phyloP scores from a whole-genome alignment of 768 basidiomycete genomes.

The Auriscalpium microsporum region DNA sequence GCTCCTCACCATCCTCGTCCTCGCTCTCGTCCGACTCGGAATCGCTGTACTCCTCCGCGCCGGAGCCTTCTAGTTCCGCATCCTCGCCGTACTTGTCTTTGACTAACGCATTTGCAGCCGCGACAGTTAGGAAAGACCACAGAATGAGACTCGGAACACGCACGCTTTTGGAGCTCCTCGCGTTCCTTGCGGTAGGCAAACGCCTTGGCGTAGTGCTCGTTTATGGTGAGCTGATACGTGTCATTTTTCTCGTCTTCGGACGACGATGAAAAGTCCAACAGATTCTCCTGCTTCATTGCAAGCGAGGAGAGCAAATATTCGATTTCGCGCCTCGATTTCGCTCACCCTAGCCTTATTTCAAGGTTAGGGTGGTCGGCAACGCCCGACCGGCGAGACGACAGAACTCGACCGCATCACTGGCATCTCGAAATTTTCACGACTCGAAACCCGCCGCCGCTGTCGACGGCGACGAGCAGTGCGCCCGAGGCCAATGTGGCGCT shows the following conservation, averaged over 20 bases:
- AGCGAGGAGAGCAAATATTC: background rate
- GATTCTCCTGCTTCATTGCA: slow-evolving; percentile 6
- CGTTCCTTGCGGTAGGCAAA: slow-evolving; percentile 78
- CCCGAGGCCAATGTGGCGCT: too few species aligned
- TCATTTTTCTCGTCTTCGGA: slow-evolving; percentile 27
- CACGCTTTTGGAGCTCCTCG: slow-evolving; percentile 74
- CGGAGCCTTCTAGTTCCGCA: slow-evolving; percentile 42
- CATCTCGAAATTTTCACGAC: background rate
- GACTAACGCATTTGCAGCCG: slow-evolving; percentile 35
- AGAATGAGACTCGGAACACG: slow-evolving; percentile 19
- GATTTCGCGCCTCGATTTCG: too few species aligned
- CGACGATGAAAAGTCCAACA: slow-evolving; percentile 5
- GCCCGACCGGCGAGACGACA: background rate
- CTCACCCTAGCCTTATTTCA: background rate
- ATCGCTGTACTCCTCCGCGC: slow-evolving; percentile 35
- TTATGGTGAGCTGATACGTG: slow-evolving; percentile 51
- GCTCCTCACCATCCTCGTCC: slow-evolving; percentile 90
- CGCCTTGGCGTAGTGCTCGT: slow-evolving; percentile 73
- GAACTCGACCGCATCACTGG: background rate
- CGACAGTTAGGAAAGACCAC: background rate
- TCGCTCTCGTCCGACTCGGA: slow-evolving; percentile 78
- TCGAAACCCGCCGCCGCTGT: too few species aligned
- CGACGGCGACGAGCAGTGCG: too few species aligned
- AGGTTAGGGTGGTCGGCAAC: background rate
- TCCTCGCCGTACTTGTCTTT: slow-evolving; percentile 86